Conservation (phyloP, 2,329 filamentous ascomycete genomes). For the Diaporthe sp. region DNA sequence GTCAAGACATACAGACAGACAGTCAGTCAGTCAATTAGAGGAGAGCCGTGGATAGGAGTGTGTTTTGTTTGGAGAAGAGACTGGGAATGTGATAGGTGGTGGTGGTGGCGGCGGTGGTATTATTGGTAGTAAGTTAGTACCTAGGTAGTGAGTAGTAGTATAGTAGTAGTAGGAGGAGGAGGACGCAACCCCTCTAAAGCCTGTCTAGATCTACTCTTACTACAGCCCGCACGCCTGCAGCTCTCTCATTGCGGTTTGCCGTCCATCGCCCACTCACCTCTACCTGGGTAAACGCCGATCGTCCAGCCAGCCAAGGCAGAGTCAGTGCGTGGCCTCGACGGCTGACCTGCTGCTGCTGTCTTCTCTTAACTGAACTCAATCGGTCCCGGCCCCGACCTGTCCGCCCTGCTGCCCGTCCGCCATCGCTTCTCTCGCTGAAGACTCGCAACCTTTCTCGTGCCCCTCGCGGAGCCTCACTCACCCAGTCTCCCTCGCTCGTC, state of each 20-base stretch:
- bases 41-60: too few species aligned
- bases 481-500: neutral
- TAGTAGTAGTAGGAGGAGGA: too few species aligned
- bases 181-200: neutral
- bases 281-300: conserved; percentile 21
- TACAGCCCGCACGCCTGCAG: neutral
- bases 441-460: conserved; percentile 6
- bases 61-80: too few species aligned
- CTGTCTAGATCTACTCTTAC: conserved; percentile 3
- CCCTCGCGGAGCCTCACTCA: conserved; percentile 16
- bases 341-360: conserved; percentile 2
- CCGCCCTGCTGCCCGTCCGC: conserved; percentile 18
- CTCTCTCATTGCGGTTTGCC: too few species aligned
- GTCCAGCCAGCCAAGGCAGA: conserved; percentile 3
- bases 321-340: conserved; percentile 12
- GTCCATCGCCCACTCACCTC: neutral
- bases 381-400: conserved; percentile 1
- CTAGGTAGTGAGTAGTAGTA: too few species aligned
- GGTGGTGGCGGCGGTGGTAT: too few species aligned
- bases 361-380: conserved; percentile 11
- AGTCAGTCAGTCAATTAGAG: too few species aligned
- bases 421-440: conserved; percentile 33
- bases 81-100: neutral
- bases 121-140: too few species aligned
- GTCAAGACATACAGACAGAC: too few species aligned